Evolutionary conservation across 805 yeast genomes (phyloP).

Genomic region (Wickerhamiella kazuoi): DNA sequence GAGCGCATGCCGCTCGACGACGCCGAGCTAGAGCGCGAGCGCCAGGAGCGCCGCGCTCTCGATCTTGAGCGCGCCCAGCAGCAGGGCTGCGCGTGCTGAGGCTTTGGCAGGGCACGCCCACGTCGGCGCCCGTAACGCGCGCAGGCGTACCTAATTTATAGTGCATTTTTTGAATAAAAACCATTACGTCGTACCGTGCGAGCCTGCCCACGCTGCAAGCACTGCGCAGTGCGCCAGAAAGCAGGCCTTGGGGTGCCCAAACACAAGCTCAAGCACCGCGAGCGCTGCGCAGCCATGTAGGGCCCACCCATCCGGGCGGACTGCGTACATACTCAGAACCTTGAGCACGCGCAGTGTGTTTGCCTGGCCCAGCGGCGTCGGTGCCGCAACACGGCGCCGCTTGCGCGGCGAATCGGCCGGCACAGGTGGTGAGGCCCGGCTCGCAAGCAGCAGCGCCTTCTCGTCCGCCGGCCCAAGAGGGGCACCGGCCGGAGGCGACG

Average conservation of each 20-base stretch:
- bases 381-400: neutral
- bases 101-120: neutral
- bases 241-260: neutral
- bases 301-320: neutral
- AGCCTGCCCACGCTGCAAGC: no score
- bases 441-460: neutral
- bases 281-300: constrained; percentile 3
- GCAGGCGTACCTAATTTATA: neutral
- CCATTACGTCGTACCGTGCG: no score
- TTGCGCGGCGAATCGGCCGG: neutral
- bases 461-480: neutral
- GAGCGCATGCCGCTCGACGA: constrained; percentile 30
- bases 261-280: constrained; percentile 4
- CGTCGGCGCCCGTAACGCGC: neutral
- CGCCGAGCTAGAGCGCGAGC: constrained; percentile 14
- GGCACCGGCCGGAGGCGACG: neutral
- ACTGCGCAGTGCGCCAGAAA: constrained; percentile 4
- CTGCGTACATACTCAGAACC: constrained; percentile 1
- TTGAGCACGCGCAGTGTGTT: constrained; percentile 2
- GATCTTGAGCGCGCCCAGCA: constrained; percentile 11
- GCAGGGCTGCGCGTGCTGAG: constrained; percentile 22
- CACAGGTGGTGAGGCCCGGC: neutral
- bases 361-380: neutral
- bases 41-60: constrained; percentile 12
- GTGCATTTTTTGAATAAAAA: neutral